phyloP scores from a whole-genome alignment of 306 rosid genomes.

The Lablab purpureus region DNA sequence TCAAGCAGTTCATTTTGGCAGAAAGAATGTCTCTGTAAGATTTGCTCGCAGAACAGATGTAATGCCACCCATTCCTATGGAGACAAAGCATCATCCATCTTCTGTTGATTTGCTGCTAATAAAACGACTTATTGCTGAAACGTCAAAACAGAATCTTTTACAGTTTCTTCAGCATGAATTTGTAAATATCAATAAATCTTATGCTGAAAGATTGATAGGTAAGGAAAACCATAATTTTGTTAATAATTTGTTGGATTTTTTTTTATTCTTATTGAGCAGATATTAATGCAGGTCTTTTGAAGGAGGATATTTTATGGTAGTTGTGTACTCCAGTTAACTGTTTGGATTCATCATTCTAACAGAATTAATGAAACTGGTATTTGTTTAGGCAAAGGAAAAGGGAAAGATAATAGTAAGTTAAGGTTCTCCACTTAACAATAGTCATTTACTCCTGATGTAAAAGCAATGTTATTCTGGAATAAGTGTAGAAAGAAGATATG shows the following conservation, averaged over 20 bases:
- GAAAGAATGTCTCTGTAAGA: constrained; percentile 85
- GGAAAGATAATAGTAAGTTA: constrained; percentile 14
- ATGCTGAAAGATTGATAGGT: constrained; percentile 94
- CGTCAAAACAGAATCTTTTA: constrained; percentile 80
- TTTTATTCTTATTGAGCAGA: constrained; percentile 17
- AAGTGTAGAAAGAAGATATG: constrained; percentile 30
- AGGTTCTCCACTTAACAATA: constrained; percentile 22
- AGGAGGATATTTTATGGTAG: neutral
- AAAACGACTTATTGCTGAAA: constrained; percentile 87
- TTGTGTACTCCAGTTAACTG: constrained; percentile 7
- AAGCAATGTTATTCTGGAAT: constrained; percentile 18
- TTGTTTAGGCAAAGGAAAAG: constrained; percentile 12
- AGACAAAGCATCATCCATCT: constrained; percentile 97
- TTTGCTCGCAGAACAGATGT: constrained; percentile 96
- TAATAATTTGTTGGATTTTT: constrained; percentile 14
- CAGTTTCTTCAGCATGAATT: constrained; percentile 97
- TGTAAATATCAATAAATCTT: constrained; percentile 83
- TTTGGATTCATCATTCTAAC: neutral
- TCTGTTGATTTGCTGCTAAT: constrained; percentile 89
- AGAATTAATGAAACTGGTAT: constrained; percentile 10
- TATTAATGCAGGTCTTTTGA: constrained; percentile 8
- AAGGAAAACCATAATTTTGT: constrained; percentile 38
- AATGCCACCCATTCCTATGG: constrained; percentile 94
- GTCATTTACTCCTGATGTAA: neutral
- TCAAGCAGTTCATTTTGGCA: constrained; percentile 52